Evolutionary conservation across 129 eudicot species (phyloP).

Genomic region (Kitagawia praeruptora): DNA sequence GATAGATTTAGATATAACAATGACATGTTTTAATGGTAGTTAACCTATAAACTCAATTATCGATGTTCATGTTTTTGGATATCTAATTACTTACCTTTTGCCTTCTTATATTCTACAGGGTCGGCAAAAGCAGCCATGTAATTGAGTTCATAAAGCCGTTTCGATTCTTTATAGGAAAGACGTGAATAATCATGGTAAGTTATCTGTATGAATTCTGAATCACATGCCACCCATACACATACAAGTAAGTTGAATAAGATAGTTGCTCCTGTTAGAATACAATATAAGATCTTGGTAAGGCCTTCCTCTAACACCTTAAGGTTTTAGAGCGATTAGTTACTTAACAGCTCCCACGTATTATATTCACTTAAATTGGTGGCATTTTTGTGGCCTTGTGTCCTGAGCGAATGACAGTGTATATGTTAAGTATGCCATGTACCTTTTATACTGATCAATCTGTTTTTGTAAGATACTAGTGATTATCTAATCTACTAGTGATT

Average conservation of each 20-base stretch:
- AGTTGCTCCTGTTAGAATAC: background rate
- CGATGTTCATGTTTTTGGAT: background rate
- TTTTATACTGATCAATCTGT: too few species aligned
- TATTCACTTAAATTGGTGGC: too few species aligned
- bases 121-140: conserved; percentile 3
- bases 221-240: conserved; percentile 2
- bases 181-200: background rate
- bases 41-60: background rate
- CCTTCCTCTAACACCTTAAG: too few species aligned
- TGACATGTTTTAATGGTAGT: background rate
- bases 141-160: too few species aligned
- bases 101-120: conserved; percentile 1
- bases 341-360: too few species aligned
- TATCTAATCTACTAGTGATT: too few species aligned
- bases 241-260: background rate
- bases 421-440: too few species aligned
- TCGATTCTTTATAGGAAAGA: background rate
- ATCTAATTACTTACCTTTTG: background rate
- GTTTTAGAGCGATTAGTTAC: too few species aligned
- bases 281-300: too few species aligned
- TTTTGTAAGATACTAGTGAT: too few species aligned
- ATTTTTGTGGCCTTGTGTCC: too few species aligned
- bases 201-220: background rate
- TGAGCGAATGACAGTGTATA: too few species aligned
- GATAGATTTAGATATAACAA: background rate